Evolutionary conservation across 345 rosid species (phyloP), one percentile per base, ranked within the genome.

Genomic region (Carallia brachiata): DNA sequence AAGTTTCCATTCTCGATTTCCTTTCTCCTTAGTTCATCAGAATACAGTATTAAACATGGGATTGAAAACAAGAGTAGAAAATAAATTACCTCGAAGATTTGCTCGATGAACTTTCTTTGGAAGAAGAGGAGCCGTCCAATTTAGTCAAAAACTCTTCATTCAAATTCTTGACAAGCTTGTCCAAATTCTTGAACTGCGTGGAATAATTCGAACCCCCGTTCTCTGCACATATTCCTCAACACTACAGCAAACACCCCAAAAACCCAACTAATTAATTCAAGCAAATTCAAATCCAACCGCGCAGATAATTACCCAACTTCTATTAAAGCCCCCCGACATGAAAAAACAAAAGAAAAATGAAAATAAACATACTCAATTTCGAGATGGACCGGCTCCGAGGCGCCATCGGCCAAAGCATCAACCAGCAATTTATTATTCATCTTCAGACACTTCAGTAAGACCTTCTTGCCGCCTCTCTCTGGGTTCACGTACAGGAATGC

Each of bases 401-500:
- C 78, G 18, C 83, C 96, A 44, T 80, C 70, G 59, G 86, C 77
- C 61, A 94, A 56, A 31, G 96, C 91, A 74, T 84, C 84, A 53
- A 94, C 86, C 52, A 84, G 65, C 80, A 91, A 79, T 65, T 75
- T 87, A 60, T 83, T 85, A 40, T 73, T 77, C 78, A 91, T 83
- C 28, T 69, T 89, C 36, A 94, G 81, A 68, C 96, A 88, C 85
- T 89, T 94, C 0, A 91, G 86, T 65, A 89, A 12, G 36, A 84
- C 73, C 71, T 86, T 89, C 82, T 79, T 83, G 30, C 84, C 80
- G 47, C 73, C 78, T 30, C 79, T 84, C 27, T 76, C 86, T 0
- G 90, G 91, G 13, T 83, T 85, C 50, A 48, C 8, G 66, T 89
- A 94, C 9, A 93, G 87, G 58, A 93, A 93, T 23, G 87, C 91